A percentile compares a stretch with the other conserved stretches of the same genome.
Evolutionary conservation across 106 monocot species (phyloP).

Genomic region (Dendrobium nobile): DNA sequence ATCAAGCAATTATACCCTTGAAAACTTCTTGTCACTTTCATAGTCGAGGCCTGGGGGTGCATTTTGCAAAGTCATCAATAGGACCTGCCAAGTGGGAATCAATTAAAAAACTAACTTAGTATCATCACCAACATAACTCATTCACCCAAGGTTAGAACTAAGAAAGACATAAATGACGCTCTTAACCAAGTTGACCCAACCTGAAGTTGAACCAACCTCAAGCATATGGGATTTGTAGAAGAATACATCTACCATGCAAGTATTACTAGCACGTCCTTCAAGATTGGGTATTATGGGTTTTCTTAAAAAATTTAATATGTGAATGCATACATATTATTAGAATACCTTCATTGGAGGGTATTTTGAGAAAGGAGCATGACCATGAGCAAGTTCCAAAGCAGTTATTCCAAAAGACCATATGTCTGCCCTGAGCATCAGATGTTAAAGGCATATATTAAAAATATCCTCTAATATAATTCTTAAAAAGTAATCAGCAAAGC

Average conservation of each 20-base stretch:
- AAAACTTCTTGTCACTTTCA: slow-evolving; percentile 78
- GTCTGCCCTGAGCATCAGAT: slow-evolving; percentile 57
- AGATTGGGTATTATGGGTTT: neutral
- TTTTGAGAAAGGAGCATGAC: slow-evolving; percentile 80
- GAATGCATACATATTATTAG: neutral
- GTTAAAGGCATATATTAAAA: neutral
- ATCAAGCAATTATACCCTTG: slow-evolving; percentile 47
- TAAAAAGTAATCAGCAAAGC: neutral
- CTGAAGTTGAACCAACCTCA: neutral
- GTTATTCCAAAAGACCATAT: slow-evolving; percentile 96
- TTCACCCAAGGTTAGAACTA: neutral
- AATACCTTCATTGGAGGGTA: slow-evolving; percentile 65
- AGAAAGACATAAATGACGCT: neutral
- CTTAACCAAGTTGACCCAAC: neutral
- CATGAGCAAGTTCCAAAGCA: slow-evolving; percentile 82
- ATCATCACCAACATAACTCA: neutral
- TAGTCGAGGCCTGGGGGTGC: slow-evolving; percentile 76
- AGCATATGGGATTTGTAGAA: neutral
- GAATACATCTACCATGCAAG: neutral
- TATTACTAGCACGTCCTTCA: neutral
- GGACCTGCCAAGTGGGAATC: slow-evolving; percentile 31
- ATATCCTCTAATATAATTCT: neutral
- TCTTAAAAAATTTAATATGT: neutral
- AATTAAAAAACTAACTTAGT: slow-evolving; percentile 1
- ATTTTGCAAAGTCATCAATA: slow-evolving; percentile 89